phyloP scores from a whole-genome alignment of 2,329 filamentous ascomycete species.

The Elsinoe arachidis region DNA sequence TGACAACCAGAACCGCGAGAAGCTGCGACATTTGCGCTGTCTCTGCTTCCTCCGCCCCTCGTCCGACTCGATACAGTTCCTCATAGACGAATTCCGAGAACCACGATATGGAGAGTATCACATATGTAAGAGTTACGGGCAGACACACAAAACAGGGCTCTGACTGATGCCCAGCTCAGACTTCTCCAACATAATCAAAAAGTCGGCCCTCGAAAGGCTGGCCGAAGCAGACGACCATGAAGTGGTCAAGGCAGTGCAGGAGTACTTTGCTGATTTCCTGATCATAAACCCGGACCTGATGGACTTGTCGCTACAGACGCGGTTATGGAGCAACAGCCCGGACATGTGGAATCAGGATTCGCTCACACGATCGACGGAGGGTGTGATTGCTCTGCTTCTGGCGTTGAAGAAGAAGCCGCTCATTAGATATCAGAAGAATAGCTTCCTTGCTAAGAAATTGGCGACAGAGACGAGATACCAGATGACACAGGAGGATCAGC shows the following conservation, averaged over 20 bases:
- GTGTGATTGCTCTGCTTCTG: conserved; percentile 71
- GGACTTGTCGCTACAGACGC: conserved; percentile 64
- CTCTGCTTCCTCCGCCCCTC: conserved; percentile 89
- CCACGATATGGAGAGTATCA: conserved; percentile 97
- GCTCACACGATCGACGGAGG: conserved; percentile 77
- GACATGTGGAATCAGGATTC: conserved; percentile 89
- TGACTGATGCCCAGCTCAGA: conserved; percentile 40
- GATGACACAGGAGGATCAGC: conserved; percentile 88
- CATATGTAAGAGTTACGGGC: conserved; percentile 47
- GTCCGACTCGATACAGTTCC: conserved; percentile 79
- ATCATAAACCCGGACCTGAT: conserved; percentile 93
- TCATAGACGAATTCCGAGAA: conserved; percentile 91
- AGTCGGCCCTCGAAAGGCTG: conserved; percentile 85
- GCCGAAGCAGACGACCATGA: conserved; percentile 97
- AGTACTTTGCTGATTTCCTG: conserved; percentile 93
- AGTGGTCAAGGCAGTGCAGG: conserved; percentile 86
- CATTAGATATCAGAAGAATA: conserved; percentile 88
- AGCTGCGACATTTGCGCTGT: conserved; percentile 95
- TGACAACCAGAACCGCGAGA: conserved; percentile 82
- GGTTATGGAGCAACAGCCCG: conserved; percentile 71
- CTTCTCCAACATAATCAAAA: conserved; percentile 96
- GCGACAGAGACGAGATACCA: conserved; percentile 87
- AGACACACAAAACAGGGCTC: conserved; percentile 18
- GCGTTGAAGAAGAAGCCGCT: conserved; percentile 94
- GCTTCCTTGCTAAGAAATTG: conserved; percentile 80